Base-by-base conservation (phyloP, 2,329 filamentous ascomycete species). In the Neonectria punicea region DNA sequence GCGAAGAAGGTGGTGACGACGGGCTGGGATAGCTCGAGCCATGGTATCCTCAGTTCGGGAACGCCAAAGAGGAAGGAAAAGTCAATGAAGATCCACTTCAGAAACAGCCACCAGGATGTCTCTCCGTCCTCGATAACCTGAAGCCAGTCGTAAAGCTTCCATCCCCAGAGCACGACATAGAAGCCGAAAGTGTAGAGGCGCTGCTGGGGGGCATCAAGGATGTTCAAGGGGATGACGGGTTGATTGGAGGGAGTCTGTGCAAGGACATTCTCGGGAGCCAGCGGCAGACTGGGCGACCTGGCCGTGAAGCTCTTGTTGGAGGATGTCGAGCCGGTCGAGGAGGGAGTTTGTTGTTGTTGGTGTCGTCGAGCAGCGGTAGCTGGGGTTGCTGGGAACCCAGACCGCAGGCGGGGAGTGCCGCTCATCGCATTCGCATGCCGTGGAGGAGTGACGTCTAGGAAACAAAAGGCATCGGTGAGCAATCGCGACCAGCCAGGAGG, bases 81-180 rank as follows among this genome's bases (percentile, higher is more conserved):
- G 81, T 99, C 96, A 68, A 99, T 88, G 63, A 90, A 85, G 67
- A 93, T 87, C 96, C 96, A 99, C 86, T 98, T 99, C 75, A 97
- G 82, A 76, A 98, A 98, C 53, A 95, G 86, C 87, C 90, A 92
- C 67, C 96, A 90, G n/a, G 94, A 97, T 74, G 93, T 91, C 63
- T 92, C 88, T 69, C 97, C 93, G 69, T 95, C 92, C 62, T 94
- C 90, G 43, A 94, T 86, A 67, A 95, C 82, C 62, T 87, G 88
- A 69, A 90, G 88, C 84, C 93, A 97, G 82, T 99, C 94, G 79
- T 94, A 97, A 36, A 96, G 81, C 74, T 93, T 91, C 91, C 93
- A 98, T 66, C 89, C 90, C 80, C 92, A 86, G 25, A 99, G 81
- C 34, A 87, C 84, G 46, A 90, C 79, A 78, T 97, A 98, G 69